A percentile compares a stretch with the other conserved stretches of the same genome.
phyloP scores from a whole-genome alignment of 2,329 filamentous ascomycete species.

The Ophiostoma novo-ulmi region DNA sequence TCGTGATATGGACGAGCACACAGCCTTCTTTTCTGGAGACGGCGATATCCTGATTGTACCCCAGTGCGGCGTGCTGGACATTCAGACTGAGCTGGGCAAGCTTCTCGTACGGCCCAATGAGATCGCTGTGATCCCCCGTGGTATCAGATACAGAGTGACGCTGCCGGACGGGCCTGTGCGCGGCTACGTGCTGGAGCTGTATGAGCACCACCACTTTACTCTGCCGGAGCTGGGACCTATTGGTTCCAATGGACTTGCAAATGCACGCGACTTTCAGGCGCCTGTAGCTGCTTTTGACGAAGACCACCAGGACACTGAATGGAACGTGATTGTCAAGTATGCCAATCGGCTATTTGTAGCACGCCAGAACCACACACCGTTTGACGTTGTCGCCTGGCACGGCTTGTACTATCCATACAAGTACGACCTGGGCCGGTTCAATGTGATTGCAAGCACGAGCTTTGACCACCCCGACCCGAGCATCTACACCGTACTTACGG shows the following conservation, averaged over 20 bases:
- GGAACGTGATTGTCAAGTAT: no score
- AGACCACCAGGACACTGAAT: no score
- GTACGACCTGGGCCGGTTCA: slow-evolving; percentile 74
- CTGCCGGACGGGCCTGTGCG: slow-evolving; percentile 48
- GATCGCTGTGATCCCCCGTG: slow-evolving; percentile 69
- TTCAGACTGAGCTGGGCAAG: slow-evolving; percentile 70
- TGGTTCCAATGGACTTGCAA: slow-evolving; percentile 69
- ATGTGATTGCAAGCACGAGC: slow-evolving; percentile 65
- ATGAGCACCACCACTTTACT: slow-evolving; percentile 60
- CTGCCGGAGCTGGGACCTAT: slow-evolving; percentile 70
- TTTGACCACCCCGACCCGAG: slow-evolving; percentile 74
- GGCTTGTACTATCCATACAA: slow-evolving; percentile 77
- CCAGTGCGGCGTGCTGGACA: slow-evolving; percentile 68
- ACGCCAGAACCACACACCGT: slow-evolving; percentile 62
- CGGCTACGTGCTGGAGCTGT: slow-evolving; percentile 72
- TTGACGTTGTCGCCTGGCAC: slow-evolving; percentile 77
- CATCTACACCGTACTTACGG: slow-evolving; percentile 69
- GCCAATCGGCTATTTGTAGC: no score
- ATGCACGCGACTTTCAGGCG: slow-evolving; percentile 68
- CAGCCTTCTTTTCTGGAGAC: slow-evolving; percentile 80
- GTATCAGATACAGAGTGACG: slow-evolving; percentile 66
- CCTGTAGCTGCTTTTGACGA: slow-evolving; percentile 66
- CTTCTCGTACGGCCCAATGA: slow-evolving; percentile 71
- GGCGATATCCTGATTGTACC: slow-evolving; percentile 73
- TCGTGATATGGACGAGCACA: slow-evolving; percentile 65